These are phyloP conservation scores for Peronospora tabacina DNA, from an alignment of 352 stramenopile genomes.

Conservation along the genomic window DNA sequence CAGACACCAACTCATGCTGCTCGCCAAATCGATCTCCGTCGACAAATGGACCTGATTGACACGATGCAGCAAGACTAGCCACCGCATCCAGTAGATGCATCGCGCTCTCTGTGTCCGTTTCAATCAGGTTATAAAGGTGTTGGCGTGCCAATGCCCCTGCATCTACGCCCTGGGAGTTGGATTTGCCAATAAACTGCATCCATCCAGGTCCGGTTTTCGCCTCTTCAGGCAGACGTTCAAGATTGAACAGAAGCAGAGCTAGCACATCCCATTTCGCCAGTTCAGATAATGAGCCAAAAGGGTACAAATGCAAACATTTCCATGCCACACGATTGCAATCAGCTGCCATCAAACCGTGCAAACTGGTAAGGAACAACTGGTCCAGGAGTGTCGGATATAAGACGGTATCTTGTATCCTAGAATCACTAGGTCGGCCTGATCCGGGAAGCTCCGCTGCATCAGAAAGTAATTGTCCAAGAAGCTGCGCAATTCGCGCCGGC, in stretches of 20 bases:
- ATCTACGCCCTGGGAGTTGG: constrained; percentile 26
- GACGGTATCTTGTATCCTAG: constrained; percentile 20
- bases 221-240: constrained; percentile 45
- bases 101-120: constrained; percentile 52
- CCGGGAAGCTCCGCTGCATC: constrained; percentile 49
- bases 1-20: constrained; percentile 39
- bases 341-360: constrained; percentile 58
- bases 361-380: constrained; percentile 74
- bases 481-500: constrained; percentile 53
- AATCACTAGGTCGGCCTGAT: constrained; percentile 17
- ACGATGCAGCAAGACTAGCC: constrained; percentile 44
- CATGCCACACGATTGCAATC: constrained; percentile 80
- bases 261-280: constrained; percentile 80
- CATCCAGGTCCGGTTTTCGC: constrained; percentile 55
- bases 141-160: constrained; percentile 29
- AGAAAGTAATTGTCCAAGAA: constrained; percentile 55
- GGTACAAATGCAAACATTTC: constrained; percentile 59
- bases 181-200: constrained; percentile 56
- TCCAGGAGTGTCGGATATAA: constrained; percentile 80
- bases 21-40: constrained; percentile 6
- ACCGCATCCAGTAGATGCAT: constrained; percentile 68
- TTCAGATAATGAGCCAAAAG: constrained; percentile 64
- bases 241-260: constrained; percentile 64
- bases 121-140: constrained; percentile 53
- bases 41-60: constrained; percentile 2